These are phyloP conservation scores for Lentinula detonsa DNA, from an alignment of 768 basidiomycete species.

Conservation along the genomic window DNA sequence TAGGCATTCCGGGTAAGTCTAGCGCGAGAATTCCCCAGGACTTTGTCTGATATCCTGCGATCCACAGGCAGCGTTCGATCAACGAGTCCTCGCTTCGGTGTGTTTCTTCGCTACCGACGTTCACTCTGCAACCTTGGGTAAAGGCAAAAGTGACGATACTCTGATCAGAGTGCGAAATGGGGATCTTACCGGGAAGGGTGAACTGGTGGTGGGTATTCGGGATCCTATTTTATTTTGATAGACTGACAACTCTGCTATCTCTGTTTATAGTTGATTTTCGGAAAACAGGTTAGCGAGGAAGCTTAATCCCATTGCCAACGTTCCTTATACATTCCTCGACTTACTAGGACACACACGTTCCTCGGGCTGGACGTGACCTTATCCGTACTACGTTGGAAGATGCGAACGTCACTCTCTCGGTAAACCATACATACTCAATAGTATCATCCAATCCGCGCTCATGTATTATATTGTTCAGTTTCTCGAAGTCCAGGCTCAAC, in stretches of 20 bases:
- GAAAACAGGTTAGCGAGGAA: constrained; percentile 63
- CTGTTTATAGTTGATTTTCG: constrained; percentile 77
- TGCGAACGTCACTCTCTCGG: constrained; percentile 63
- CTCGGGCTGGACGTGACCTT: constrained; percentile 77
- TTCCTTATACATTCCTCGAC: neutral
- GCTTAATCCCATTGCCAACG: neutral
- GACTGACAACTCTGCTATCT: neutral
- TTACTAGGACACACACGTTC: constrained; percentile 84
- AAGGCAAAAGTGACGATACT: constrained; percentile 79
- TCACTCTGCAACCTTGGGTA: constrained; percentile 82
- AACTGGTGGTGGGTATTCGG: constrained; percentile 62
- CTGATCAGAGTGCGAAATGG: constrained; percentile 69
- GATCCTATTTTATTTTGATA: neutral
- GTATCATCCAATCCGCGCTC: constrained; percentile 1
- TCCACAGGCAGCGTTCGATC: constrained; percentile 79
- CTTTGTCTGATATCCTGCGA: neutral
- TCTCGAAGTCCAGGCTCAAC: constrained; percentile 94
- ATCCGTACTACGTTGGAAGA: constrained; percentile 83
- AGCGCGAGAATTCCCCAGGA: neutral
- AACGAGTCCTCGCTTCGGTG: constrained; percentile 73
- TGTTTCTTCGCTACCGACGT: constrained; percentile 97
- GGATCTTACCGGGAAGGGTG: constrained; percentile 72
- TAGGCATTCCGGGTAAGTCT: constrained; percentile 35
- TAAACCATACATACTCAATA: constrained; percentile 26
- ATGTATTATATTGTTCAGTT: constrained; percentile 42